Evolutionary conservation across 352 stramenopile species (phyloP), one percentile per base, ranked within the genome.

Genomic region (Plasmopara halstedii): DNA sequence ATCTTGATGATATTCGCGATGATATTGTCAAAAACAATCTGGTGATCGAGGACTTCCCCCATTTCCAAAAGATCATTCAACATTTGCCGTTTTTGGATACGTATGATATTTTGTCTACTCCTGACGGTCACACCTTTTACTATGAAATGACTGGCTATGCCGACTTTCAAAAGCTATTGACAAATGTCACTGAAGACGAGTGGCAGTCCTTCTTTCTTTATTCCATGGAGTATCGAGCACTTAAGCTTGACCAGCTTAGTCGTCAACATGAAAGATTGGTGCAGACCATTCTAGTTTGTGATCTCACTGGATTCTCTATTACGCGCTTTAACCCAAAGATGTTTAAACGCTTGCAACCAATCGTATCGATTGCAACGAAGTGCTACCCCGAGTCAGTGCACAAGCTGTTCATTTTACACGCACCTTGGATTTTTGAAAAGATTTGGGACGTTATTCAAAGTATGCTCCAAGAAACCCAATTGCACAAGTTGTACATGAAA

Each of bases 381-480:
- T 82, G 70, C 44, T 88, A 88, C 52, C 74, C 77, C 0, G 74
- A 86, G 52, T 78, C 64, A 4, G 68, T 74, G 27, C 48, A 70
- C 52, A 56, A 73, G 42, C 77, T 67, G 47, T 42, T 88, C 4
- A 60, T 85, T 21, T 42, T 88, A 33, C 65, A 86, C 47, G 67
- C 66, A 11, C 70, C 73, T 6, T 88, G 73, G 77, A 42, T 85
- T n/a, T 88, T 85, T 50, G 62, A 84, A 42, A 85, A 83, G 53
- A 57, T 85, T 23, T 86, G 77, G 77, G 68, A 51, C 27, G 56
- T 45, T 20, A 61, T 88, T 32, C 61, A 72, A 23, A 43, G 59
- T 11, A 79, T 68, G 57, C 65, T 88, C 20, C 69, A 85, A 8
- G 72, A 85, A 55, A 81, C 72, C 4, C 70, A 85, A 23, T 36